Evolutionary conservation across 148 eudicot genomes (phyloP).

Genomic region (Beta vulgaris): DNA sequence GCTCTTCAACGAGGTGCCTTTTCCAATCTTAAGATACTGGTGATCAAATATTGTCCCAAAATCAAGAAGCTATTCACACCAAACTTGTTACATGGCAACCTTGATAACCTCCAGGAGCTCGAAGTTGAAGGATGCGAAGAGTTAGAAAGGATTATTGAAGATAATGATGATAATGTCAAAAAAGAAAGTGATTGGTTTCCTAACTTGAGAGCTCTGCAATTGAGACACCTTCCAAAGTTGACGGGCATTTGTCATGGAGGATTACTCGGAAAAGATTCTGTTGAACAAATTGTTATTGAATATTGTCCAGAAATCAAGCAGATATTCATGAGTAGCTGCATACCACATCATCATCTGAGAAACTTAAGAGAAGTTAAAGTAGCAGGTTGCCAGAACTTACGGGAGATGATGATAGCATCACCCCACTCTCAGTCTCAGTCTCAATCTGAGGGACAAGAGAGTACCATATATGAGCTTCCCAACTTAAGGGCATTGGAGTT

Average conservation of each 20-base stretch:
- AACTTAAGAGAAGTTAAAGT: slow-evolving; percentile 21
- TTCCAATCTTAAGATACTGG: slow-evolving; percentile 23
- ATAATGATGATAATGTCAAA: not conserved
- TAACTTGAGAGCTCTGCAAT: slow-evolving; percentile 13
- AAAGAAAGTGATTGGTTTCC: slow-evolving; percentile 11
- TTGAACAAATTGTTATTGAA: slow-evolving; percentile 20
- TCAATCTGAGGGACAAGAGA: not conserved
- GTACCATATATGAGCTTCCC: slow-evolving; percentile 12
- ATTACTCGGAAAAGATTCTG: slow-evolving; percentile 14
- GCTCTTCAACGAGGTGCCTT: slow-evolving; percentile 20
- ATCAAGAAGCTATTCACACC: slow-evolving; percentile 25
- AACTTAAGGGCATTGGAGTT: slow-evolving; percentile 17
- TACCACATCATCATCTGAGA: slow-evolving; percentile 7
- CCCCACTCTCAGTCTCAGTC: too few species aligned
- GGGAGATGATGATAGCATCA: slow-evolving; percentile 18
- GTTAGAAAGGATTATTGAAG: slow-evolving; percentile 16
- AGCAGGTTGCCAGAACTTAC: slow-evolving; percentile 13
- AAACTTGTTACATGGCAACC: slow-evolving; percentile 13
- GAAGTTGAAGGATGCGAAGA: slow-evolving; percentile 29
- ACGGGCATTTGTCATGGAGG: slow-evolving; percentile 13
- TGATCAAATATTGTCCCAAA: slow-evolving; percentile 28
- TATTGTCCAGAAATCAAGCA: slow-evolving; percentile 18
- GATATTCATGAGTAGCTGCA: slow-evolving; percentile 8
- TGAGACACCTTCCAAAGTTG: slow-evolving; percentile 27
- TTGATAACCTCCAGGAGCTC: slow-evolving; percentile 25